Evolutionary conservation across 2,329 filamentous ascomycete genomes (phyloP).

Genomic region (Clonostachys rhizophaga): DNA sequence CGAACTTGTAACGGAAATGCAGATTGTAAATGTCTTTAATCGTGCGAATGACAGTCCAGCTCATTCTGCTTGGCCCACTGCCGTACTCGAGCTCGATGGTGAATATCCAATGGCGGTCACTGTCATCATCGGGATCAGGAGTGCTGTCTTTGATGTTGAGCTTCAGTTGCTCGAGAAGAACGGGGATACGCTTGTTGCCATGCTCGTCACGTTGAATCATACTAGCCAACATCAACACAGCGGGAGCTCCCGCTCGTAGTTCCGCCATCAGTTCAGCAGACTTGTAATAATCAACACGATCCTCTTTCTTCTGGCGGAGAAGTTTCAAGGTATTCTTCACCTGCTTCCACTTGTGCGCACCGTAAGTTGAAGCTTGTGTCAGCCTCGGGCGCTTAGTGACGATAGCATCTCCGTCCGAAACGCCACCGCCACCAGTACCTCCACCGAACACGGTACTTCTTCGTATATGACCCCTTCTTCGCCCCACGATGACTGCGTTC

Average conservation of each 20-base stretch:
- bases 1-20: conserved; percentile 88
- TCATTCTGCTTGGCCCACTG: conserved; percentile 92
- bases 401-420: conserved; percentile 58
- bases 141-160: conserved; percentile 78
- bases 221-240: conserved; percentile 88
- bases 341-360: conserved; percentile 84
- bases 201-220: conserved; percentile 98
- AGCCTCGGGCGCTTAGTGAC: conserved; percentile 54
- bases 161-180: conserved; percentile 91
- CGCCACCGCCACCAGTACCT: conserved; percentile 42
- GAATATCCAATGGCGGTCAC: conserved; percentile 75
- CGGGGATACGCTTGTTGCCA: conserved; percentile 89
- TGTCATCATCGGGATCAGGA: conserved; percentile 57
- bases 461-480: conserved; percentile 58
- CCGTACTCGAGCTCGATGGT: conserved; percentile 94
- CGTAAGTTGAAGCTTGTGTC: conserved; percentile 66
- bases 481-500: conserved; percentile 36
- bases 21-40: conserved; percentile 88
- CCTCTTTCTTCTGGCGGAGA: conserved; percentile 76
- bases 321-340: conserved; percentile 84
- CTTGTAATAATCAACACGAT: conserved; percentile 87
- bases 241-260: conserved; percentile 84
- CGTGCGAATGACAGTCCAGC: conserved; percentile 86
- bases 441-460: conserved; percentile 62
- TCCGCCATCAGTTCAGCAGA: conserved; percentile 96